These are phyloP conservation scores for Xerocomus potaroensis DNA, from an alignment of 768 basidiomycete genomes.

Conservation along the genomic window DNA sequence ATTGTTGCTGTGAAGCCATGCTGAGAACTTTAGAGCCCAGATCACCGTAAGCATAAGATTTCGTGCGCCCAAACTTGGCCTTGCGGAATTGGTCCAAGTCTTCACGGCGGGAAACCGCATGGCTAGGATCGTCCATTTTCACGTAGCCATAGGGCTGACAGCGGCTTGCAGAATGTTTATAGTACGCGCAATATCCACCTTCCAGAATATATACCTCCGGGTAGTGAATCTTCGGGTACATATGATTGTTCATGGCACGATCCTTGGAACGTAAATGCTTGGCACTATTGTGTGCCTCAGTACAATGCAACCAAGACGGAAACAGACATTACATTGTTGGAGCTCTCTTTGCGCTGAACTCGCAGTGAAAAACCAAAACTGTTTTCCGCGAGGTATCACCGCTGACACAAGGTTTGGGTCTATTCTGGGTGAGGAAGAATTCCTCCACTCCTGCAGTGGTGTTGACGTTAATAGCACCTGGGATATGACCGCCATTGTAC, in stretches of 20 bases:
- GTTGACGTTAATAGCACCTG: conserved; percentile 89
- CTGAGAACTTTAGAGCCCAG: conserved; percentile 39
- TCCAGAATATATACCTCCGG: conserved; percentile 97
- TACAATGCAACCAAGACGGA: not conserved
- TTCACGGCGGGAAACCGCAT: conserved; percentile 74
- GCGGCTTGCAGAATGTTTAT: conserved; percentile 56
- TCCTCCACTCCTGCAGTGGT: conserved; percentile 76
- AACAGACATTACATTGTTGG: conserved; percentile 79
- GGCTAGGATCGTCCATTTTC: conserved; percentile 90
- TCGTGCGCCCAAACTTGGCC: conserved; percentile 81
- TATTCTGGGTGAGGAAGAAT: conserved; percentile 61
- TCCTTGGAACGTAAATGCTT: conserved; percentile 91
- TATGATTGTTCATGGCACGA: conserved; percentile 79
- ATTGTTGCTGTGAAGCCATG: conserved; percentile 35
- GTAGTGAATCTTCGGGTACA: conserved; percentile 90
- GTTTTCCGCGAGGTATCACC: conserved; percentile 74
- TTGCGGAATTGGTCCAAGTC: conserved; percentile 92
- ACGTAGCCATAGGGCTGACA: conserved; percentile 85
- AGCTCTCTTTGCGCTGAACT: conserved; percentile 92
- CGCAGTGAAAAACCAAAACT: conserved; percentile 94
- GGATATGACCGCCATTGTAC: conserved; percentile 89
- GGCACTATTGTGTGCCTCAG: conserved; percentile 50
- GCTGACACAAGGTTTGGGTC: conserved; percentile 67
- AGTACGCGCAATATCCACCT: conserved; percentile 93
- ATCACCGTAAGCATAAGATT: conserved; percentile 93